Evolutionary conservation across 106 monocot species (phyloP).

Genomic region (Dioscorea zingiberensis): DNA sequence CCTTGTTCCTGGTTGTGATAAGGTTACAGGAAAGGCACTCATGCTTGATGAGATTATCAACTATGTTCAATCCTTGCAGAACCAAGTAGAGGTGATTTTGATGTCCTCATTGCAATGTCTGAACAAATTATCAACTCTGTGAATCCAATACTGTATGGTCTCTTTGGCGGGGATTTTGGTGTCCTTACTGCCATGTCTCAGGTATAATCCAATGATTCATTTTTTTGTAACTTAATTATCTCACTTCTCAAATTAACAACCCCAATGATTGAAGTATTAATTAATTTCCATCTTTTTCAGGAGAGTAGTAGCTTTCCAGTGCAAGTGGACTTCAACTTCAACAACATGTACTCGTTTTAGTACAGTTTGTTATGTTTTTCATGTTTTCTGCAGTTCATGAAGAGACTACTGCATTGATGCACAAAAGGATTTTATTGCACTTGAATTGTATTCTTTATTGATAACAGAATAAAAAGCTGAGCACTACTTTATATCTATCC

Average conservation of each 20-base stretch:
- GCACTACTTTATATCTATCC: no score
- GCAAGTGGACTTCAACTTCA: slow-evolving; percentile 28
- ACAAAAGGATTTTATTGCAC: no score
- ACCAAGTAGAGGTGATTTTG: slow-evolving; percentile 85
- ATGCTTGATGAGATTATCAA: slow-evolving; percentile 90
- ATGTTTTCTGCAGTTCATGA: background rate
- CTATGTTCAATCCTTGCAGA: slow-evolving; percentile 84
- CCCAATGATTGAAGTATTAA: no score
- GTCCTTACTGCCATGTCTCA: slow-evolving; percentile 21
- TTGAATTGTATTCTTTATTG: no score
- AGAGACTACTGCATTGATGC: no score
- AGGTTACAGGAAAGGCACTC: slow-evolving; percentile 68
- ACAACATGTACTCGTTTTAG: slow-evolving; percentile 33
- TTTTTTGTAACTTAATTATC: background rate
- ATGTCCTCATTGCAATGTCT: no score
- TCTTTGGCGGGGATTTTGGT: slow-evolving; percentile 33
- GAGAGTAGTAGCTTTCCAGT: slow-evolving; percentile 13
- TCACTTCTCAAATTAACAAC: no score
- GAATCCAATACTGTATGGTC: slow-evolving; percentile 34
- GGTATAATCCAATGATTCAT: slow-evolving; percentile 19
- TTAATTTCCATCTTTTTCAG: slow-evolving; percentile 23
- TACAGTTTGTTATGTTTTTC: slow-evolving; percentile 8
- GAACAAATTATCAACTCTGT: slow-evolving; percentile 19
- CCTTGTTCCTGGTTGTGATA: slow-evolving; percentile 75
- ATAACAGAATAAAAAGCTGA: no score